Base-by-base conservation (phyloP, 805 yeast genomes). In the Candida quercuum region DNA sequence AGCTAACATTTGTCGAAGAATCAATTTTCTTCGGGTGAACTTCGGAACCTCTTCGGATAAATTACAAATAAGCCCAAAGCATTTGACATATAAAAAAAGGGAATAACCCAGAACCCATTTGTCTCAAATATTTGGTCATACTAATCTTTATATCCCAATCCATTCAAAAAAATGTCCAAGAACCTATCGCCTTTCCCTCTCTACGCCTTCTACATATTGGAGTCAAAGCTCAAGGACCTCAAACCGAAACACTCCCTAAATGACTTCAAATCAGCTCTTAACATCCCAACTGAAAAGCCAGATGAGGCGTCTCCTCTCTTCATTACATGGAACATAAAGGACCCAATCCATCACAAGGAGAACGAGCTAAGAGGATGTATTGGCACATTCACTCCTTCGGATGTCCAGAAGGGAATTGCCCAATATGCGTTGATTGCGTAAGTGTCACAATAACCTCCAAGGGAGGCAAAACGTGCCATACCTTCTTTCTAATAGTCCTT, bases 351-450 rank as follows among this genome's bases (percentile, higher is more conserved):
- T 11, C 36, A 40, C 19, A 54, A 42, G 9, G 52, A 59, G 1
- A 54, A 60, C 19, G 61, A 64, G 12, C 64, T 91, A 33, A 67
- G 98, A 30, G 99, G 99, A 0, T 91, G 99, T 54, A 93, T 91
- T 38, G 99, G 99, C 1, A 89, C 96, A 0, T 93, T 93, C 56
- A 64, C 69, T 15, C 61, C 72, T 13, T 57, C 72, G 39, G 67
- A 71, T 0, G 48, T 85, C 2, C 78, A 71, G 14, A 35, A 52
- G 1, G 96, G 93, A 0, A 69, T 88, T 4, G 56, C 63, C 17
- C 67, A 69, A 27, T 91, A 80, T 53, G 69, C 96, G 0, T 37
- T 81, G 14, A 61, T 70, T 26, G 78, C 89, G 32, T 55, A 38
- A 40, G 59, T 31, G n/a, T n/a, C n/a, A n/a, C n/a, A n/a, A n/a